Base-by-base conservation (phyloP, 768 basidiomycete species). In the Floccularia luteovirens region DNA sequence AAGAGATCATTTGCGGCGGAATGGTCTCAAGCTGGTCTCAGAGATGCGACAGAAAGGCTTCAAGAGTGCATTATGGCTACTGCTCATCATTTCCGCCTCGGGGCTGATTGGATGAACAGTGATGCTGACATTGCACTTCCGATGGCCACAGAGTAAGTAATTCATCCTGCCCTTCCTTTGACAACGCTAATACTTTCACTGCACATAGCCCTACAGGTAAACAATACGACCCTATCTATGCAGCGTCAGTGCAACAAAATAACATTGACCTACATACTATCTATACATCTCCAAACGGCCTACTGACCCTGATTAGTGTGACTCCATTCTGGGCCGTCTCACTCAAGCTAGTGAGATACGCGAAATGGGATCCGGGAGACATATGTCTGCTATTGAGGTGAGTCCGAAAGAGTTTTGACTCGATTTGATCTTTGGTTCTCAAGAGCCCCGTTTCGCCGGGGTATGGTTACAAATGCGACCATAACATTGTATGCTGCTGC, bases 71-170 rank as follows among this genome's bases (percentile, higher is more conserved):
- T 83, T 34, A 46, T 59, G 7, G 62, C 63, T 23, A 83, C 80
- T 2, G 81, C 82, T 0, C 35, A 47, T 13, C 54, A 56, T 5
- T 69, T 77, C 52, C 49, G 52, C 2, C 65, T 72, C 36, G 82
- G 83, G 17, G 60, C 62, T 40, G 82, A 85, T 54, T 86, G 83
- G 83, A 82, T 86, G 82, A 85, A 85, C 41, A 72, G 76, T 3
- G 77, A 82, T 46, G 77, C 83, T 0, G 83, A 86, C 46, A 66
- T 82, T 11, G 79, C 82, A 2, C 63, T 86, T 35, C 82, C 83
- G 12, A 72, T 79, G 70, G 73, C 75, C 14, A 55, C 60, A 43
- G 75, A 79, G 77, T 82, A 50, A 58, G 79, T 70, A 6, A 41
- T 25, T 35, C 20, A 17, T 36, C 38, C 36, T 27, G 19, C 39